Conservation (phyloP, 768 basidiomycete genomes). For the Agaricus sinodeliciosus region DNA sequence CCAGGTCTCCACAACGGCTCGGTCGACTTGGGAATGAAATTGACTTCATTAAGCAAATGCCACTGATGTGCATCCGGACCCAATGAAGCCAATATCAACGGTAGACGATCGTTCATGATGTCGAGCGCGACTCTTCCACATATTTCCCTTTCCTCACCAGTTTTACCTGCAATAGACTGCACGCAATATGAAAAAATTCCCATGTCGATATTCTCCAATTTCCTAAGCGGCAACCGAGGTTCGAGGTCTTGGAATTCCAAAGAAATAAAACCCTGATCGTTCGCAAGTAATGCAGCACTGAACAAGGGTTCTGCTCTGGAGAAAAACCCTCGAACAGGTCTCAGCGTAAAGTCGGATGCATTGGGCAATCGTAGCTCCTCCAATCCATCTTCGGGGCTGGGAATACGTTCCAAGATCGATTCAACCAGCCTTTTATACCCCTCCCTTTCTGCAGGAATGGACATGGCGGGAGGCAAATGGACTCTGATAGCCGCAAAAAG, state of each 20-base stretch:
- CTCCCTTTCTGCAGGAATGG: not conserved
- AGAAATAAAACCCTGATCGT: not conserved
- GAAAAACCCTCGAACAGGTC: not conserved
- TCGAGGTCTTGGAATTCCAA: not conserved
- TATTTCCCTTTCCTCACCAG: not conserved
- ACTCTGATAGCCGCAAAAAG: not conserved
- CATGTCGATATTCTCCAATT: conserved; percentile 1
- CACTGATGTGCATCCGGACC: not conserved
- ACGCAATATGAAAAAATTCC: conserved; percentile 4
- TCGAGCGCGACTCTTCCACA: not conserved
- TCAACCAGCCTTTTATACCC: not conserved
- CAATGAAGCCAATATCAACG: not conserved
- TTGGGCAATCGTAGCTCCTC: not conserved
- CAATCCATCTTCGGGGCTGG: not conserved
- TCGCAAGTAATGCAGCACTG: not conserved
- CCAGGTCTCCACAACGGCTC: not conserved
- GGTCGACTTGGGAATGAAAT: not conserved
- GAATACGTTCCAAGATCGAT: not conserved
- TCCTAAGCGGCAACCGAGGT: not conserved
- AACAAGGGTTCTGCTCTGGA: not conserved
- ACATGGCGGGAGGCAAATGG: not conserved
- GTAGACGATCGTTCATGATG: conserved; percentile 1
- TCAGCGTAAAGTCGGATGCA: conserved; percentile 1
- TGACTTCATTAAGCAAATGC: not conserved
- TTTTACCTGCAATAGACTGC: not conserved